Evolutionary conservation across 495 filamentous ascomycete species (phyloP).

Genomic region (Astrocystis sublimbata): DNA sequence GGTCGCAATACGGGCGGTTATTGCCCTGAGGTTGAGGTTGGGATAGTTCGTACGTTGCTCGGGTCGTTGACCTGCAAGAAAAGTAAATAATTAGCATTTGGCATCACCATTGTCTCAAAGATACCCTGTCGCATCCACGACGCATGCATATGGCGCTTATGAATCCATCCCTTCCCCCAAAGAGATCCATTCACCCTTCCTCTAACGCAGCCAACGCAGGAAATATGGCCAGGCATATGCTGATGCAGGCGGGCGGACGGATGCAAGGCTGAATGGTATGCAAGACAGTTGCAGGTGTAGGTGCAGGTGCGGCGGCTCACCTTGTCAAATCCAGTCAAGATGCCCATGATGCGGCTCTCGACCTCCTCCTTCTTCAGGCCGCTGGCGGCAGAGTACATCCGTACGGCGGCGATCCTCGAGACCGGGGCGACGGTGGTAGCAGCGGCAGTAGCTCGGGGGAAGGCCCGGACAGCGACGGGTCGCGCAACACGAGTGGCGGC

Average conservation of each 20-base stretch:
- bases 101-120: not conserved
- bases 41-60: constrained; percentile 62
- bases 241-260: not conserved
- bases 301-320: constrained; percentile 61
- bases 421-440: constrained; percentile 56
- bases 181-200: not conserved
- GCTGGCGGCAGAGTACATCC: constrained; percentile 83
- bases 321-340: constrained; percentile 96
- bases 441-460: constrained; percentile 54
- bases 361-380: constrained; percentile 80
- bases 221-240: not conserved
- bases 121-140: not conserved
- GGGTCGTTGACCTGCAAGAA: constrained; percentile 68
- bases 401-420: constrained; percentile 57
- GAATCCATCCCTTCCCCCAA: not conserved
- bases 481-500: constrained; percentile 54
- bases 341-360: constrained; percentile 86
- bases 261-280: too few relatives aligned
- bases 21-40: too few relatives aligned
- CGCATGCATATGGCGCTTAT: not conserved
- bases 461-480: constrained; percentile 56
- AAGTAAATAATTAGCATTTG: constrained; percentile 30
- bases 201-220: not conserved
- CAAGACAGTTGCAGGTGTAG: too few relatives aligned
- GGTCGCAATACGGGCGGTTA: constrained; percentile 5